Percentiles rank a stretch among this genome's conserved stretches.
Conservation (phyloP, 2,329 filamentous ascomycete genomes). For the Trichoderma breve region DNA sequence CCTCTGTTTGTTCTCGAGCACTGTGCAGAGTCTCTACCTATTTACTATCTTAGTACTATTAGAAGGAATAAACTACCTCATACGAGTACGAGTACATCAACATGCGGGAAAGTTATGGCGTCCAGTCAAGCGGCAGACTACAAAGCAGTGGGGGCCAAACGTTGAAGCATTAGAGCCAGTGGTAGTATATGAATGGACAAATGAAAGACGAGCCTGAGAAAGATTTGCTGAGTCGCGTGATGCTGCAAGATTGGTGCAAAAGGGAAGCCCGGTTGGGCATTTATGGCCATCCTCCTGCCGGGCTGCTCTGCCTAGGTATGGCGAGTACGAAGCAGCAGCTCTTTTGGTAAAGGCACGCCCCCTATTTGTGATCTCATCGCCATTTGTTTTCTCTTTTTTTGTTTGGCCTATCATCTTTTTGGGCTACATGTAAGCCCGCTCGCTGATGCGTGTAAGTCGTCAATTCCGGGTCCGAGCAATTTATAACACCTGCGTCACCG, state of each 20-base stretch:
- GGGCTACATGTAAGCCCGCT: not conserved
- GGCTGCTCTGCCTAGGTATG: not conserved
- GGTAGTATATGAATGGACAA: not conserved
- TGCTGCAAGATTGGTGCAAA: constrained; percentile 13
- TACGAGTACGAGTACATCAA: not conserved
- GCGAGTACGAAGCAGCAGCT: not conserved
- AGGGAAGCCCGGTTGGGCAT: constrained; percentile 7
- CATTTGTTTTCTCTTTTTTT: not conserved
- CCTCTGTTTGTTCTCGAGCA: not conserved
- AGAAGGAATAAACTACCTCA: not conserved
- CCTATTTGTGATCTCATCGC: not conserved
- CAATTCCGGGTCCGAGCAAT: not conserved
- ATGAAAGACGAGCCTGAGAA: not conserved
- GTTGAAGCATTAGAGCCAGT: not conserved
- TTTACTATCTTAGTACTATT: not conserved
- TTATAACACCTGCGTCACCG: not conserved
- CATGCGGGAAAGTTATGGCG: not conserved
- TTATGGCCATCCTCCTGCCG: not conserved
- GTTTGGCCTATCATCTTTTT: not conserved
- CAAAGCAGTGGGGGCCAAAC: not conserved
- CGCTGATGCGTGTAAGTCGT: not conserved
- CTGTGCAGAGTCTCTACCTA: not conserved
- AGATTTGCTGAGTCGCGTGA: constrained; percentile 14
- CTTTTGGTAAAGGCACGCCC: not conserved
- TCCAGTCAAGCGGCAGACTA: not conserved